Conservation (phyloP, 257 asterid genomes). For the Coffea eugenioides region DNA sequence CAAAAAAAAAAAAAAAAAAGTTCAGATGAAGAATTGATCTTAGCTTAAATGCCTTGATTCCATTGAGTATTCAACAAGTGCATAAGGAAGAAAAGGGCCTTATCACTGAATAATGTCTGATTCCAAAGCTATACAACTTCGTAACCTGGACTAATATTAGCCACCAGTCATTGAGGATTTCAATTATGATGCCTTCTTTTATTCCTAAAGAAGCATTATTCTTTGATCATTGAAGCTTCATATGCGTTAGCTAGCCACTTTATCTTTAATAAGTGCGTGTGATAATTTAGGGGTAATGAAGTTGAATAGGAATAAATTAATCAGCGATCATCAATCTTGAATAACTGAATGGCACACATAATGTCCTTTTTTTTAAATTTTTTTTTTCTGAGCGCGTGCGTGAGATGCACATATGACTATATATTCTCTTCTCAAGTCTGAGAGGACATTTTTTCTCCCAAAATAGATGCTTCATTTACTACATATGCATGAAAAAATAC, state of each 20-base stretch:
- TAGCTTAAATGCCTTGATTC: background rate
- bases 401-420: background rate
- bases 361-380: too few species aligned
- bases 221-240: background rate
- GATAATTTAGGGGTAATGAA: background rate
- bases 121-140: background rate
- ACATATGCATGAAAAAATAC: too few species aligned
- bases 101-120: background rate
- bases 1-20: background rate
- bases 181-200: background rate
- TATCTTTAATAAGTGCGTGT: background rate
- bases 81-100: too few species aligned
- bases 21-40: background rate
- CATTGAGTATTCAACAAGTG: background rate
- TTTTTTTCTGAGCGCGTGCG: background rate
- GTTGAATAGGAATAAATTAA: background rate
- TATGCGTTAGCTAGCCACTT: background rate
- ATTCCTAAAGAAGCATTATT: background rate
- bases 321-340: background rate
- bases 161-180: background rate
- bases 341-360: background rate
- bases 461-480: too few species aligned
- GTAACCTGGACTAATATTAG: conserved; percentile 5
- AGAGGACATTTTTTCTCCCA: too few species aligned
- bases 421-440: background rate